Evolutionary conservation across 768 basidiomycete species (phyloP).

Genomic region (Suillus americanus): DNA sequence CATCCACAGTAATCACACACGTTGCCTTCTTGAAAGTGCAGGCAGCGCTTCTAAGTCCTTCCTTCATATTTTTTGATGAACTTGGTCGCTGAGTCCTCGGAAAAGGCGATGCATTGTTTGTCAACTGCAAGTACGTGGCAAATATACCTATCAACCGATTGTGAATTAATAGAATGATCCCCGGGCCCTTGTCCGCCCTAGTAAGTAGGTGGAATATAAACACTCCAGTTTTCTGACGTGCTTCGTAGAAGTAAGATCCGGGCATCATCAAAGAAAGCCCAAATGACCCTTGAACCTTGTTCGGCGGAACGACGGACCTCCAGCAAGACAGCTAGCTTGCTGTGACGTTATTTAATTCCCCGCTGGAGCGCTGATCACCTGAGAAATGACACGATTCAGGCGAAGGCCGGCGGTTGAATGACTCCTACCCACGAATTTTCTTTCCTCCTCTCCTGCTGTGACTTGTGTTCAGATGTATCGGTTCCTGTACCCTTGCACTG

Average conservation of each 20-base stretch:
- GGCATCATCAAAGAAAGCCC: not conserved
- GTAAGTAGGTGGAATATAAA: not conserved
- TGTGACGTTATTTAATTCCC: not conserved
- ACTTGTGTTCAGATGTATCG: not conserved
- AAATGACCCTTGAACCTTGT: not conserved
- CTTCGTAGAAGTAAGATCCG: conserved; percentile 1
- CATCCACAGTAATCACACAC: not conserved
- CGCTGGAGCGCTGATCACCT: not conserved
- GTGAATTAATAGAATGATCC: not conserved
- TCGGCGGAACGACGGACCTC: not conserved
- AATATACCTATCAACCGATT: not conserved
- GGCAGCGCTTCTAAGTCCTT: not conserved
- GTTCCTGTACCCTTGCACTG: not conserved
- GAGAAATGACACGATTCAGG: not conserved
- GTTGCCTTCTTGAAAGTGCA: not conserved
- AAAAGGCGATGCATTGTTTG: not conserved
- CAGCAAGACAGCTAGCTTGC: not conserved
- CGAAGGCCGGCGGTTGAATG: not conserved
- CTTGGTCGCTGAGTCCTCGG: not conserved
- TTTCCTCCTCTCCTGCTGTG: not conserved
- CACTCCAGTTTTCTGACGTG: not conserved
- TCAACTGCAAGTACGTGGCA: not conserved
- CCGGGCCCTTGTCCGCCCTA: not conserved
- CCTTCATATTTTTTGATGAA: not conserved
- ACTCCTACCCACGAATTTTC: not conserved